Conservation (phyloP, 1,284 basidiomycete species). For the Uromyces viciae-fabae region DNA sequence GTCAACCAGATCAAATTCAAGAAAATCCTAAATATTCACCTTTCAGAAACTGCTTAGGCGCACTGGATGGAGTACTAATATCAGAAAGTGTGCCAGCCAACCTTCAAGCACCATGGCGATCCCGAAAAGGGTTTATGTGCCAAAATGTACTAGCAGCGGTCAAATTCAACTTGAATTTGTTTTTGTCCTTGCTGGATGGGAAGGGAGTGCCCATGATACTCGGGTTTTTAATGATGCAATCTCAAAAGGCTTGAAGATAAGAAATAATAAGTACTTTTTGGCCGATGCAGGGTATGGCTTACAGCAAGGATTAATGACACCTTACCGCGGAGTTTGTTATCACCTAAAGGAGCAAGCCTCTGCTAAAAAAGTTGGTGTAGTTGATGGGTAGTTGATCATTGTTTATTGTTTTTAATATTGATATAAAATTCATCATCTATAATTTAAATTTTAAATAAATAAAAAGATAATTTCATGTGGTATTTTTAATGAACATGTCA, state of each 20-base stretch:
- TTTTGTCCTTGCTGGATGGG: conserved; percentile 56
- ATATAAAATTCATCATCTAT: background rate
- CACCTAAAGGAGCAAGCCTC: conserved; percentile 51
- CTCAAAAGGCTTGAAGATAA: background rate
- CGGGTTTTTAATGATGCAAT: conserved; percentile 50
- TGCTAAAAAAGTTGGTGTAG: background rate
- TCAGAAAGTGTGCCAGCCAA: conserved; percentile 48
- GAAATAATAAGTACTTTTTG: background rate
- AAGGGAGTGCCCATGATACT: conserved; percentile 56
- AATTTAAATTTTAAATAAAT: background rate
- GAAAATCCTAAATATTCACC: conserved; percentile 47
- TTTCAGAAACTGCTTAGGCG: conserved; percentile 52
- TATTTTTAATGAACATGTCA: background rate
- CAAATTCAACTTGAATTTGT: conserved; percentile 52
- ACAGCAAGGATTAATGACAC: conserved; percentile 53
- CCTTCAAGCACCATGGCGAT: conserved; percentile 48
- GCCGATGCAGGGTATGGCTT: conserved; percentile 26
- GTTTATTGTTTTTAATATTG: too few relatives aligned
- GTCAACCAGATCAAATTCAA: background rate
- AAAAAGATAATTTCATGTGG: background rate
- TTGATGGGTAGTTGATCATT: background rate
- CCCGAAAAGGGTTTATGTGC: conserved; percentile 51
- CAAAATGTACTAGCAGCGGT: conserved; percentile 55
- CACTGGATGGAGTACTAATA: conserved; percentile 54
- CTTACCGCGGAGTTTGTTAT: conserved; percentile 55